These are phyloP conservation scores for Cutaneotrichosporon sp. DNA, from an alignment of 1,284 basidiomycete genomes.

Conservation along the genomic window DNA sequence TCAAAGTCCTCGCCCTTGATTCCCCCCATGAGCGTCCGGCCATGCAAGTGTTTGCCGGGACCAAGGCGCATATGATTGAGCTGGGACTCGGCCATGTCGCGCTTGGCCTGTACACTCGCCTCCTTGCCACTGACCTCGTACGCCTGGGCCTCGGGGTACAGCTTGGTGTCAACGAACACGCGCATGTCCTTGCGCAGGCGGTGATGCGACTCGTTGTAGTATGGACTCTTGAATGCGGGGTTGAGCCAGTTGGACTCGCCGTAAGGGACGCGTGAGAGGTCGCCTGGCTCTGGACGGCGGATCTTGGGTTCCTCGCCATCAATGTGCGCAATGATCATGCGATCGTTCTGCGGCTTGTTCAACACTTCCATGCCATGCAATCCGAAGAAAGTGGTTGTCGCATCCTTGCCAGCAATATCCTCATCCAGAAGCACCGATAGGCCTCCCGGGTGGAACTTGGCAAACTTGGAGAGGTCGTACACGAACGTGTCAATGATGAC, in stretches of 20 bases:
- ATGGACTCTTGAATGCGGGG: constrained; percentile 76
- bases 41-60: constrained; percentile 71
- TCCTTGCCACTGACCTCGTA: constrained; percentile 75
- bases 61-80: constrained; percentile 89
- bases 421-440: constrained; percentile 69
- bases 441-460: constrained; percentile 77
- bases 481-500: constrained; percentile 79
- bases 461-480: constrained; percentile 76
- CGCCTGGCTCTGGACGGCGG: constrained; percentile 61
- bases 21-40: constrained; percentile 75
- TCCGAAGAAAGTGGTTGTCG: constrained; percentile 79
- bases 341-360: constrained; percentile 66
- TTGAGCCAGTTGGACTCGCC: constrained; percentile 80
- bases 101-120: constrained; percentile 51
- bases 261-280: constrained; percentile 66
- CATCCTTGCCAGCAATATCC: constrained; percentile 78
- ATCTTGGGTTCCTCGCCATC: constrained; percentile 63
- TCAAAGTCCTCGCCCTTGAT: constrained; percentile 85
- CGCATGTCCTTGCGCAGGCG: constrained; percentile 53
- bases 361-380: constrained; percentile 79
- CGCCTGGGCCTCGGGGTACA: constrained; percentile 59
- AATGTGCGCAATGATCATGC: constrained; percentile 69
- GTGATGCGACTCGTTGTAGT: constrained; percentile 67
- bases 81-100: constrained; percentile 61
- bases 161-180: constrained; percentile 60